phyloP scores from a whole-genome alignment of 495 filamentous ascomycete species.

The Trypethelium eluteriae region DNA sequence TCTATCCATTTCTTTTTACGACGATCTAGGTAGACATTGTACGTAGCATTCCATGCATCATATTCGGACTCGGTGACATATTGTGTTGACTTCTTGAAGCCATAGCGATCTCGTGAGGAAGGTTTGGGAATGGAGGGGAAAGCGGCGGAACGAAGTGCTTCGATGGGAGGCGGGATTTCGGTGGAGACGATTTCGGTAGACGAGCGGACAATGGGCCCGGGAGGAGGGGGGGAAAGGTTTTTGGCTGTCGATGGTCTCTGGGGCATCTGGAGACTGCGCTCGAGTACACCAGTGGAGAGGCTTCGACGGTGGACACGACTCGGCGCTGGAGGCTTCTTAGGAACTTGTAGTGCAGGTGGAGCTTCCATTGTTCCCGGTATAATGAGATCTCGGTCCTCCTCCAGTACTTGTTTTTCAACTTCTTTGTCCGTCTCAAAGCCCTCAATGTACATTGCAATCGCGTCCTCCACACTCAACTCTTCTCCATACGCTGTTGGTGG shows the following conservation, averaged over 20 bases:
- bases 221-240: constrained; percentile 8
- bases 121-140: constrained; percentile 7
- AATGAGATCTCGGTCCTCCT: constrained; percentile 10
- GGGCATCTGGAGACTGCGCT: constrained; percentile 4
- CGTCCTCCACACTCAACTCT: constrained; percentile 81
- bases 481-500: constrained; percentile 27
- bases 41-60: constrained; percentile 68
- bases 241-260: constrained; percentile 16
- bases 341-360: constrained; percentile 12
- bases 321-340: constrained; percentile 9
- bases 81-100: constrained; percentile 81
- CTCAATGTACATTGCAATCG: constrained; percentile 85
- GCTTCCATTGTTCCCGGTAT: constrained; percentile 11
- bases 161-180: constrained; percentile 27
- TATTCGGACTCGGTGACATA: constrained; percentile 70
- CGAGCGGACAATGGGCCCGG: constrained; percentile 4
- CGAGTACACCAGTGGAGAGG: constrained; percentile 22
- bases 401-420: constrained; percentile 3
- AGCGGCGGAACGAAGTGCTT: constrained; percentile 21
- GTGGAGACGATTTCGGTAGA: constrained; percentile 24
- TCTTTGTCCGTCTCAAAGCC: constrained; percentile 50
- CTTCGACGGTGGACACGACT: constrained; percentile 22
- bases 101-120: constrained; percentile 67
- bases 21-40: constrained; percentile 59
- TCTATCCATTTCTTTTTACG: constrained; percentile 73